Evolutionary conservation across 129 eudicot species (phyloP).

Genomic region (carrot (Daucus carota)): DNA sequence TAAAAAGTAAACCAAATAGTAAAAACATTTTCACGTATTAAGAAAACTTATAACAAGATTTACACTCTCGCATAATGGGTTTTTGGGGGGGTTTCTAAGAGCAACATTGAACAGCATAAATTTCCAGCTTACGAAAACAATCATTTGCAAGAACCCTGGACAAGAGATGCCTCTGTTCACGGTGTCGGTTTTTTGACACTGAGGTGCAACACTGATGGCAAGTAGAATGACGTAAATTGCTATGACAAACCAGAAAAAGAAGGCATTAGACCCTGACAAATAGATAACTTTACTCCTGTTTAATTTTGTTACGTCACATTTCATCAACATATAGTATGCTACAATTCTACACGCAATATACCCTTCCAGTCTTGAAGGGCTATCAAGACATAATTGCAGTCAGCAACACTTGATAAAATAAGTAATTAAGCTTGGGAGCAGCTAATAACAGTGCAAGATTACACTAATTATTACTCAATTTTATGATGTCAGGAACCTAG

Average conservation of each 20-base stretch:
- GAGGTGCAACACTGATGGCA: neutral
- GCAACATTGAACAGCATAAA: neutral
- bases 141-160: neutral
- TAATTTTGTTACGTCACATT: neutral
- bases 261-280: neutral
- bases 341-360: neutral
- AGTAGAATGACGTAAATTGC: neutral
- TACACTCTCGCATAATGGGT: neutral
- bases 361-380: neutral
- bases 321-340: neutral
- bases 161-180: neutral
- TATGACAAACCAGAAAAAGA: neutral
- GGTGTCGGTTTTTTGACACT: neutral
- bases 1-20: neutral
- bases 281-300: neutral
- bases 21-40: neutral
- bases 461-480: neutral
- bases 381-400: neutral
- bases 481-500: neutral
- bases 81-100: neutral
- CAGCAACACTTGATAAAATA: neutral
- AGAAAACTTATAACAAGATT: neutral
- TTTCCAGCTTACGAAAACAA: neutral
- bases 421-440: neutral
- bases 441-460: neutral